A percentile compares a stretch with the other conserved stretches of the same genome.
These are phyloP conservation scores for Isoetes taiwanensis DNA, from an alignment of 75 land plant species.

Conservation along the genomic window DNA sequence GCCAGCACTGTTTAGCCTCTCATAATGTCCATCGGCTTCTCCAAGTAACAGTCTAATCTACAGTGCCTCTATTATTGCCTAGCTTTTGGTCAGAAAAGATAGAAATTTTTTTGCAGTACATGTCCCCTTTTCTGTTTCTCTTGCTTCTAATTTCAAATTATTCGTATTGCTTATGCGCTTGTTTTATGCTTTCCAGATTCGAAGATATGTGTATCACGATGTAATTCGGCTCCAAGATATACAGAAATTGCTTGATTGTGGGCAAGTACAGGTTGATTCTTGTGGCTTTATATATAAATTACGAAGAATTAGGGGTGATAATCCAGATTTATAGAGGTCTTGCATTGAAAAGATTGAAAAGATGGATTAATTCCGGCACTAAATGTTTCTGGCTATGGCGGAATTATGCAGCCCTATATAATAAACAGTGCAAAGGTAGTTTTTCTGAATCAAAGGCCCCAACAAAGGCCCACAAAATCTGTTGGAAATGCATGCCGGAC, in stretches of 20 bases:
- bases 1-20: conserved; percentile 37
- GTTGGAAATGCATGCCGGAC: conserved; percentile 62
- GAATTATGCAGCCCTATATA: conserved; percentile 38
- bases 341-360: no score
- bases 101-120: no score
- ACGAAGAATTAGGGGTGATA: no score
- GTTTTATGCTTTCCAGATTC: conserved; percentile 31
- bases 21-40: conserved; percentile 51
- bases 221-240: conserved; percentile 86
- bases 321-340: no score
- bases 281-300: no score
- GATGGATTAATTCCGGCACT: no score
- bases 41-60: conserved; percentile 33
- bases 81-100: no score
- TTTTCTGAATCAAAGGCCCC: conserved; percentile 54
- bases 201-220: conserved; percentile 90
- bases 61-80: no score
- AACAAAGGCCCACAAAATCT: conserved; percentile 61
- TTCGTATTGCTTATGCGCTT: no score
- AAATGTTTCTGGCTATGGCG: no score
- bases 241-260: conserved; percentile 70
- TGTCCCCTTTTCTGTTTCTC: no score
- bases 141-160: no score
- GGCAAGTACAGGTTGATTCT: conserved; percentile 76
- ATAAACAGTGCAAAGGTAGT: conserved; percentile 63